These are phyloP conservation scores for Suillus hirtellus DNA, from an alignment of 768 basidiomycete genomes.

Conservation along the genomic window DNA sequence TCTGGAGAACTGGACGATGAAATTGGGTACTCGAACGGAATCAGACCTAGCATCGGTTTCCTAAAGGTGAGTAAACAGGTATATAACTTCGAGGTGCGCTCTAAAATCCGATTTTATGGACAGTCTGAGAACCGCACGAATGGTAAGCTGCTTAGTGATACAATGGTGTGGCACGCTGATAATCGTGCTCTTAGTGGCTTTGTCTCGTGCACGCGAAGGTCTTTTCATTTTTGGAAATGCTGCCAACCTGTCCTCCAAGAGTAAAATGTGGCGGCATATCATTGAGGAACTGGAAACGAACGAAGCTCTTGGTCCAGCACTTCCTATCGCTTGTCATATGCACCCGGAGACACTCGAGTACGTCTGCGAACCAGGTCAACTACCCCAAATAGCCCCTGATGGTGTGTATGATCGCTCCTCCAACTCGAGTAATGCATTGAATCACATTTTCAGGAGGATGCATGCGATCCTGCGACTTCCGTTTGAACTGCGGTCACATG, in stretches of 20 bases:
- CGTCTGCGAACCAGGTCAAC: slow-evolving; percentile 51
- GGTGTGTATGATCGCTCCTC: slow-evolving; percentile 35
- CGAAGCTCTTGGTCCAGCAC: slow-evolving; percentile 47
- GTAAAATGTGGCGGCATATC: slow-evolving; percentile 58
- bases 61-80: slow-evolving; percentile 51
- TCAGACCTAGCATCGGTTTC: slow-evolving; percentile 60
- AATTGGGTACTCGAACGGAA: slow-evolving; percentile 16
- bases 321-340: slow-evolving; percentile 58
- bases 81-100: background rate
- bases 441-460: slow-evolving; percentile 52
- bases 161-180: slow-evolving; percentile 3
- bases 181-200: slow-evolving; percentile 46
- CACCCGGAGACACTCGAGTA: slow-evolving; percentile 47
- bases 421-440: background rate
- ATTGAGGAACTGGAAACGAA: slow-evolving; percentile 55
- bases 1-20: slow-evolving; percentile 49
- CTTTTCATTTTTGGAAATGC: slow-evolving; percentile 75
- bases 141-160: slow-evolving; percentile 29
- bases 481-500: slow-evolving; percentile 60
- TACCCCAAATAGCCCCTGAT: slow-evolving; percentile 54
- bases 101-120: background rate
- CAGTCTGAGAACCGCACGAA: slow-evolving; percentile 60
- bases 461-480: slow-evolving; percentile 51
- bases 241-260: slow-evolving; percentile 47
- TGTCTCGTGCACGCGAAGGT: slow-evolving; percentile 75